Conservation (phyloP, 2,329 filamentous ascomycete species). For the Fusarium scirpi region DNA sequence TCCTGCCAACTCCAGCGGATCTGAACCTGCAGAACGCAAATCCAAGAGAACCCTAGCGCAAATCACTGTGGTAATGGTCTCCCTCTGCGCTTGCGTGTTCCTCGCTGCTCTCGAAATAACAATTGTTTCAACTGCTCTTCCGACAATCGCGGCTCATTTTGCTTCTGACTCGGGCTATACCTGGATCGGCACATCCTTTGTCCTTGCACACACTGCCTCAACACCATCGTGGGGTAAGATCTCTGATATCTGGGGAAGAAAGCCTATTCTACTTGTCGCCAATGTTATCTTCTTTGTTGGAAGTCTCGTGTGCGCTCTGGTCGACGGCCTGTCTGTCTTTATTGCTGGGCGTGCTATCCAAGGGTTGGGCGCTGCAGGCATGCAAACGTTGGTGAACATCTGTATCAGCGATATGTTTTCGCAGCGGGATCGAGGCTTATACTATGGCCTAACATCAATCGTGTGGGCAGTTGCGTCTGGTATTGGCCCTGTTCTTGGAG, state of each 20-base stretch:
- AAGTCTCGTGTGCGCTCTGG: slow-evolving; percentile 61
- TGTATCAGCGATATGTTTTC: slow-evolving; percentile 67
- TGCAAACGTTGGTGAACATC: slow-evolving; percentile 65
- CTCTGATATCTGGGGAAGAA: slow-evolving; percentile 69
- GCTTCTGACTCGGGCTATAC: slow-evolving; percentile 75
- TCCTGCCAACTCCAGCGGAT: background rate
- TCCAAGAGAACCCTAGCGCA: slow-evolving; percentile 34
- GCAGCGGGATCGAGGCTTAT: slow-evolving; percentile 53
- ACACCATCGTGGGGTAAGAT: slow-evolving; percentile 78
- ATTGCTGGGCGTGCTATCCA: slow-evolving; percentile 59
- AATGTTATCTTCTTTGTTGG: slow-evolving; percentile 65
- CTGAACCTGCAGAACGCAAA: background rate
- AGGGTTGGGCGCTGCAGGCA: slow-evolving; percentile 64
- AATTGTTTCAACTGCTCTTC: slow-evolving; percentile 71
- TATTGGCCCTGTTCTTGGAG: slow-evolving; percentile 74
- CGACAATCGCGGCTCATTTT: slow-evolving; percentile 69
- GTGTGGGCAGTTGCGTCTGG: slow-evolving; percentile 75
- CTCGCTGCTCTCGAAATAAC: slow-evolving; percentile 64
- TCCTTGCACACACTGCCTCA: slow-evolving; percentile 75
- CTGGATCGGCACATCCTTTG: slow-evolving; percentile 81
- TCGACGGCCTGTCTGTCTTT: slow-evolving; percentile 57
- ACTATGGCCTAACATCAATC: slow-evolving; percentile 74
- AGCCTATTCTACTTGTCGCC: slow-evolving; percentile 63
- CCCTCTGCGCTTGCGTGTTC: slow-evolving; percentile 57
- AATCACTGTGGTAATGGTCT: slow-evolving; percentile 51